phyloP scores from a whole-genome alignment of 1,284 basidiomycete genomes.

The Violaceomyces palustris region DNA sequence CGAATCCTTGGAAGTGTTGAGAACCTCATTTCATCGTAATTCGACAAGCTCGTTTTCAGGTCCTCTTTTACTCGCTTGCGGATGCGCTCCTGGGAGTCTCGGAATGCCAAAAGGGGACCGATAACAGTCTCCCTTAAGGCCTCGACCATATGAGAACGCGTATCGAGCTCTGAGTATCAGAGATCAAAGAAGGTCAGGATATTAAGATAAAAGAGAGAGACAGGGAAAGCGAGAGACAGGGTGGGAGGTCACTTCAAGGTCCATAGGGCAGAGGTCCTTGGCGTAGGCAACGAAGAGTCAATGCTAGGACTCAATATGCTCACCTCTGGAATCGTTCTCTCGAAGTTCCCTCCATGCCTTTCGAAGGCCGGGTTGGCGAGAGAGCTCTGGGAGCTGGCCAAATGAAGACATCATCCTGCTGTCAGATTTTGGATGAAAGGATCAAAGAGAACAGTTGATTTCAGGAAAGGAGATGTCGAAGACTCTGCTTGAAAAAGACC shows the following conservation, averaged over 20 bases:
- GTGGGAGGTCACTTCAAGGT: no score
- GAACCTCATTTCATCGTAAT: conserved; percentile 47
- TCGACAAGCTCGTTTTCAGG: conserved; percentile 27
- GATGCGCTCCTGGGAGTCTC: conserved; percentile 47
- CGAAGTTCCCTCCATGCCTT: conserved; percentile 36
- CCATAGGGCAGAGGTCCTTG: no score
- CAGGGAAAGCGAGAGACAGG: no score
- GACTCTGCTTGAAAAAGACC: no score
- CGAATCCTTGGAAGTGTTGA: conserved; percentile 35
- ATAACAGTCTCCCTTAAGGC: conserved; percentile 30
- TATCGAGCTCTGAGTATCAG: conserved; percentile 35
- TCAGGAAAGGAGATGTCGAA: background rate
- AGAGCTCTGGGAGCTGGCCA: conserved; percentile 23
- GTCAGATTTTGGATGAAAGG: no score
- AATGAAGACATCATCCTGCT: no score
- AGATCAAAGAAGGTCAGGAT: no score
- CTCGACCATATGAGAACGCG: conserved; percentile 33
- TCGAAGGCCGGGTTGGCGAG: conserved; percentile 17
- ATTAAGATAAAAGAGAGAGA: no score
- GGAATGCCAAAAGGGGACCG: conserved; percentile 38
- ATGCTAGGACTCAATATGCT: background rate
- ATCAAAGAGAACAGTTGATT: no score
- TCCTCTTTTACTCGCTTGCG: conserved; percentile 47
- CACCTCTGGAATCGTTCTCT: conserved; percentile 27
- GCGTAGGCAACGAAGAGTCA: background rate